Percentiles rank a stretch among this genome's conserved stretches.
These are phyloP conservation scores for Senna siamea DNA, from an alignment of 306 rosid species.

Conservation along the genomic window DNA sequence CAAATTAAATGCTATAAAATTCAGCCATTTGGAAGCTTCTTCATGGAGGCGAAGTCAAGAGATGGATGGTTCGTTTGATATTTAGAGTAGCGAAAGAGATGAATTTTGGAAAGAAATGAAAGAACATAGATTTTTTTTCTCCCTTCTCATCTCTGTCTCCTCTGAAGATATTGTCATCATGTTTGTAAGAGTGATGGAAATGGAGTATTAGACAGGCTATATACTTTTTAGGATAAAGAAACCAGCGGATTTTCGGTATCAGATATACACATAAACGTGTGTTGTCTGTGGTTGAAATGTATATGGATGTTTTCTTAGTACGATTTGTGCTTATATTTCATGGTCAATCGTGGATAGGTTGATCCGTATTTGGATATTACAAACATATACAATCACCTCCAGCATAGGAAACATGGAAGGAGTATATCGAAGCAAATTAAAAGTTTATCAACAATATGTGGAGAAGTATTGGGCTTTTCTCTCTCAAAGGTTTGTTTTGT, in stretches of 20 bases:
- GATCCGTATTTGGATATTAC: constrained; percentile 87
- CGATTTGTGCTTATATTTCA: constrained; percentile 13
- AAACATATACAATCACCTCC: constrained; percentile 66
- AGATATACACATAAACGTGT: neutral
- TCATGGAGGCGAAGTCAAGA: neutral
- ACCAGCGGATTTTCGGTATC: neutral
- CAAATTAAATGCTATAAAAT: neutral
- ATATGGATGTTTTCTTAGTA: neutral
- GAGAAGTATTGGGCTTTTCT: constrained; percentile 69
- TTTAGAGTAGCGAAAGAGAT: neutral
- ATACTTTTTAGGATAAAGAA: neutral
- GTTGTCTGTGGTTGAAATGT: constrained; percentile 3
- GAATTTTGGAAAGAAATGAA: neutral
- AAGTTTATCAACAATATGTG: constrained; percentile 78
- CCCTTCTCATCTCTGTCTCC: too few relatives aligned
- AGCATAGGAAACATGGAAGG: constrained; percentile 63
- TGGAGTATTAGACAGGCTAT: neutral
- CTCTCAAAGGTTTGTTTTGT: constrained; percentile 79
- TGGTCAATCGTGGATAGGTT: constrained; percentile 53
- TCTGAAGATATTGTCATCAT: neutral
- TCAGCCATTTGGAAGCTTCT: neutral
- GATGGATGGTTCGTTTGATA: neutral
- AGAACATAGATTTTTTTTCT: neutral
- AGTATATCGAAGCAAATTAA: constrained; percentile 62
- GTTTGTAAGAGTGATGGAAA: constrained; percentile 1